Conservation (phyloP, 2,329 filamentous ascomycete genomes). For the Paraphoma chrysanthemicola region DNA sequence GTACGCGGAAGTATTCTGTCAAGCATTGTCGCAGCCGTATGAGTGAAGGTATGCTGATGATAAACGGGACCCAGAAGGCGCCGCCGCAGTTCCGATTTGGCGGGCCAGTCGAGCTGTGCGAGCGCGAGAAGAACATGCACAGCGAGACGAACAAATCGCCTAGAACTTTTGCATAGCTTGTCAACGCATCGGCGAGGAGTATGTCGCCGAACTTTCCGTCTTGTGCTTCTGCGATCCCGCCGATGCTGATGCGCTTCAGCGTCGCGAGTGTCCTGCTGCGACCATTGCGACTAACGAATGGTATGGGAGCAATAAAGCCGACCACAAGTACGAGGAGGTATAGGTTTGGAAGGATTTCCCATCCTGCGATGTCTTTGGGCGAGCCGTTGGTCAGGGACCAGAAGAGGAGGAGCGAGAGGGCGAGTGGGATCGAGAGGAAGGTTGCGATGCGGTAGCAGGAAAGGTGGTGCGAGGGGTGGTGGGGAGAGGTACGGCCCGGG, state of each 20-base stretch:
- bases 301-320: slow-evolving; percentile 76
- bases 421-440: slow-evolving; percentile 75
- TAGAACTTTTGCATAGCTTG: slow-evolving; percentile 91
- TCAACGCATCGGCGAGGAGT: slow-evolving; percentile 89
- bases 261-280: slow-evolving; percentile 78
- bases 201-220: slow-evolving; percentile 97
- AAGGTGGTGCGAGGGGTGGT: slow-evolving; percentile 76
- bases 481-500: slow-evolving; percentile 72
- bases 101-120: slow-evolving; percentile 75
- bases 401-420: slow-evolving; percentile 77
- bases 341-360: slow-evolving; percentile 85
- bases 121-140: slow-evolving; percentile 85
- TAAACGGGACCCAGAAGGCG: slow-evolving; percentile 77
- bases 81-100: slow-evolving; percentile 86
- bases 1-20: slow-evolving; percentile 82
- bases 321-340: slow-evolving; percentile 77
- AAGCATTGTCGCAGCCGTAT: slow-evolving; percentile 93
- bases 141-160: slow-evolving; percentile 87
- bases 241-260: slow-evolving; percentile 79
- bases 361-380: slow-evolving; percentile 72
- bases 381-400: slow-evolving; percentile 80
- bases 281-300: slow-evolving; percentile 71
- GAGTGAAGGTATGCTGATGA: slow-evolving; percentile 81
- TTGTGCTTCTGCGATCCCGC: slow-evolving; percentile 82
- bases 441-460: slow-evolving; percentile 87